These are phyloP conservation scores for Cladosporium cucumerinum DNA, from an alignment of 2,329 filamentous ascomycete genomes.

Conservation along the genomic window DNA sequence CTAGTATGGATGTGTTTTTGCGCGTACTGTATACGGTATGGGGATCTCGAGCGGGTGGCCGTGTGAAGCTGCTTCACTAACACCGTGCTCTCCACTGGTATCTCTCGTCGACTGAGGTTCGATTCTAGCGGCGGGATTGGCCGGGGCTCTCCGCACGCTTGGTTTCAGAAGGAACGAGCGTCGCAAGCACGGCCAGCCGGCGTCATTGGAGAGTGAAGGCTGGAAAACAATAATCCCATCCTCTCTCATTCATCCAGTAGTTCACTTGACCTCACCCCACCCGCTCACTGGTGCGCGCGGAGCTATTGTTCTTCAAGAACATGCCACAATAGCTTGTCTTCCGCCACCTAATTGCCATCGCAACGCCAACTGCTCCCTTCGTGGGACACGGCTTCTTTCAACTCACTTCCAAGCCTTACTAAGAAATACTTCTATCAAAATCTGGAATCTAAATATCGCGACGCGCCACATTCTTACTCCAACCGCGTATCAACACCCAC, in stretches of 20 bases:
- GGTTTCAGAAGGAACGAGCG: background rate
- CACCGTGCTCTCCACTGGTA: background rate
- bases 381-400: background rate
- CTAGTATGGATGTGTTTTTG: background rate
- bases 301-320: background rate
- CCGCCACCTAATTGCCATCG: background rate
- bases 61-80: background rate
- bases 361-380: background rate
- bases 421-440: background rate
- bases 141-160: background rate
- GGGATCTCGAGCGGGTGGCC: background rate
- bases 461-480: background rate
- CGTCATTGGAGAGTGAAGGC: background rate
- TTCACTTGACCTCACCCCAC: background rate
- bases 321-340: background rate
- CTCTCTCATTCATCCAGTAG: background rate
- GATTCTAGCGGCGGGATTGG: constrained; percentile 3
- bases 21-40: constrained; percentile 1
- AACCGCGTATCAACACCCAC: constrained; percentile 27
- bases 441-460: background rate
- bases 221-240: background rate
- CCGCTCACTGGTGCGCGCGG: background rate
- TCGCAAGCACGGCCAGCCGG: background rate
- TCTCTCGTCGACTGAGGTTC: background rate
- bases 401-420: background rate